Conservation (phyloP, 2,329 filamentous ascomycete genomes). For the Fusarium sp. region DNA sequence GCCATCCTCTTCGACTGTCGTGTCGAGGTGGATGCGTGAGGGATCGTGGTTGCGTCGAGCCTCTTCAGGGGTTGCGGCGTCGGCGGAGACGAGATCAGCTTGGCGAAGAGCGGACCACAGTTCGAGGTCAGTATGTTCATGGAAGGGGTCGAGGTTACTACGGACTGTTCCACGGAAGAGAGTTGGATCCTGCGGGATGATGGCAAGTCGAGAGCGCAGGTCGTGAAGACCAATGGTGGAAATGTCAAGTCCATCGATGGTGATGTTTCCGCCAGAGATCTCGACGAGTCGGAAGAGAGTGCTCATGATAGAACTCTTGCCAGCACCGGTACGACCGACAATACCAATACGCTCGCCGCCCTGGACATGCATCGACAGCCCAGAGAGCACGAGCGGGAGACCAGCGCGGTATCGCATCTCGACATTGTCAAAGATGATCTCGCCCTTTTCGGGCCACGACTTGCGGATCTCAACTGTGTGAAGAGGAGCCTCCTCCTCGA, state of each 20-base stretch:
- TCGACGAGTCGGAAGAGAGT: constrained; percentile 82
- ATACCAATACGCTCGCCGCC: constrained; percentile 85
- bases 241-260: constrained; percentile 76
- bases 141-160: constrained; percentile 83
- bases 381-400: constrained; percentile 78
- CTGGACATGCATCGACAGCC: constrained; percentile 75
- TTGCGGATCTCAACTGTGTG: constrained; percentile 78
- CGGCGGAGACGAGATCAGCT: constrained; percentile 73
- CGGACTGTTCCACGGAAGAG: constrained; percentile 84
- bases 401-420: constrained; percentile 81
- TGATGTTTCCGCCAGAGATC: constrained; percentile 70
- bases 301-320: constrained; percentile 86
- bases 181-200: constrained; percentile 87
- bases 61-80: constrained; percentile 74
- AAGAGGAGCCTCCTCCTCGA: constrained; percentile 90
- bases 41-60: constrained; percentile 72
- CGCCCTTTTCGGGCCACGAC: constrained; percentile 87
- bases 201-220: constrained; percentile 78
- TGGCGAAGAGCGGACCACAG: constrained; percentile 83
- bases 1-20: constrained; percentile 89
- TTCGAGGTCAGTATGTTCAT: constrained; percentile 79
- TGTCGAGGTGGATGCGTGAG: constrained; percentile 82
- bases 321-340: constrained; percentile 83
- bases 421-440: constrained; percentile 80
- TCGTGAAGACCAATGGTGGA: constrained; percentile 79